Conservation (phyloP, 495 filamentous ascomycete genomes). For the Aspergillus diversus region DNA sequence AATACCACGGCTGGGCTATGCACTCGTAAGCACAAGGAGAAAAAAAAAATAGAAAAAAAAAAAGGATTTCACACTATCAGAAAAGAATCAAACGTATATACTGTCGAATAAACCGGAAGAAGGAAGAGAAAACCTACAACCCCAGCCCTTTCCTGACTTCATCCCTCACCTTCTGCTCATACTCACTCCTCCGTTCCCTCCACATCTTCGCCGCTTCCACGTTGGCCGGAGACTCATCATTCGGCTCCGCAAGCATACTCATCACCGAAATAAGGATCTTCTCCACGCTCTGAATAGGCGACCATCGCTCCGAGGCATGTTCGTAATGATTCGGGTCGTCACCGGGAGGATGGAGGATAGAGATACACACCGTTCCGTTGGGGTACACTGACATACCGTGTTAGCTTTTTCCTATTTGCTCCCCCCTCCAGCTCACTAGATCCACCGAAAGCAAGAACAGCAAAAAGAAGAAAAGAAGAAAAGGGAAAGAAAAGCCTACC, state of each 20-base stretch:
- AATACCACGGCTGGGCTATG: background rate
- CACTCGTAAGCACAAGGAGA: background rate
- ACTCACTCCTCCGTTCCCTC: slow-evolving; percentile 81
- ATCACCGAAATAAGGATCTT: slow-evolving; percentile 98
- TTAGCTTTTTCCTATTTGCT: background rate
- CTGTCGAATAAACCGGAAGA: background rate
- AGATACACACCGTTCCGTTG: slow-evolving; percentile 92
- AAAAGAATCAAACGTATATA: background rate
- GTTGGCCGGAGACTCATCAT: slow-evolving; percentile 98
- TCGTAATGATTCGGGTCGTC: slow-evolving; percentile 99
- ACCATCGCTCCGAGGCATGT: slow-evolving; percentile 93
- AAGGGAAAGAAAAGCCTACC: slow-evolving; percentile 54
- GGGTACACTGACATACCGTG: slow-evolving; percentile 72
- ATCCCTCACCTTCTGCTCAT: slow-evolving; percentile 83
- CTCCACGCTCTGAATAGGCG: slow-evolving; percentile 94
- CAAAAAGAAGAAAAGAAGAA: slow-evolving; percentile 14
- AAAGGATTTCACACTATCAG: background rate
- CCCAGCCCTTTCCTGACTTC: slow-evolving; percentile 73
- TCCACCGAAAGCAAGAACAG: background rate
- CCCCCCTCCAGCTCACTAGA: background rate
- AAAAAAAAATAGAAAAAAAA: slow-evolving; percentile 5
- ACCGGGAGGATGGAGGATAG: slow-evolving; percentile 96
- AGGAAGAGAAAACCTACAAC: slow-evolving; percentile 31
- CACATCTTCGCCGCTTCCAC: slow-evolving; percentile 99
- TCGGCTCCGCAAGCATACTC: slow-evolving; percentile 98